phyloP scores from a whole-genome alignment of 129 eudicot genomes.

The Tanacetum coccineum region DNA sequence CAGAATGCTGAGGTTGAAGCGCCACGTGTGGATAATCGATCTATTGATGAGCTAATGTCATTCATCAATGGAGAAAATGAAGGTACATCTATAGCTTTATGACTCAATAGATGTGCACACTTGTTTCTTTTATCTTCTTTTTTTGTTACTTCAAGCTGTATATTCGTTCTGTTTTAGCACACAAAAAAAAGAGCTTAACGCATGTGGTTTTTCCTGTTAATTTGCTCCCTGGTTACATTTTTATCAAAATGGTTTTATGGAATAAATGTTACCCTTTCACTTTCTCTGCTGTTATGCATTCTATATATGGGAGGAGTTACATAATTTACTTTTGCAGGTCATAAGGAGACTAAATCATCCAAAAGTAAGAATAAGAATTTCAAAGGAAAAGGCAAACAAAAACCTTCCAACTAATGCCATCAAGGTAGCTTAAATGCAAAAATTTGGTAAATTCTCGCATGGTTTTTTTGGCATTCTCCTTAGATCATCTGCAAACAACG shows the following conservation, averaged over 20 bases:
- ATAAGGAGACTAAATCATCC: no score
- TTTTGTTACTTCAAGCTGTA: conserved; percentile 13
- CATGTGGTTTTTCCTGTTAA: neutral
- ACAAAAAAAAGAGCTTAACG: neutral
- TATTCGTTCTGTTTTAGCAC: neutral
- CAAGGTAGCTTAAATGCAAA: no score
- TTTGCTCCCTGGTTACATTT: neutral
- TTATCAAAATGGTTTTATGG: neutral
- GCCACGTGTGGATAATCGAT: conserved; percentile 48
- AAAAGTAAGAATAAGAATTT: no score
- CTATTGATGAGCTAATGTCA: conserved; percentile 66
- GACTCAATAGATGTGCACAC: neutral
- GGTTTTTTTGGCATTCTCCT: no score
- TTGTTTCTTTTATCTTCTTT: neutral
- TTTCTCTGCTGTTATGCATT: neutral
- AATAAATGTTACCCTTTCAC: neutral
- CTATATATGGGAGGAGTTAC: neutral
- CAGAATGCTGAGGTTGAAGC: conserved; percentile 51
- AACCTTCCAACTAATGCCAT: no score
- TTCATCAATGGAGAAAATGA: conserved; percentile 65
- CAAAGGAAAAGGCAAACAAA: no score
- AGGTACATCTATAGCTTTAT: conserved; percentile 23
- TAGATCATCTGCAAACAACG: no score
- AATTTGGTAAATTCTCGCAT: no score
- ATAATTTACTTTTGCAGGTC: no score